phyloP scores from a whole-genome alignment of 2,329 filamentous ascomycete genomes.

The Claviceps quebecensis region DNA sequence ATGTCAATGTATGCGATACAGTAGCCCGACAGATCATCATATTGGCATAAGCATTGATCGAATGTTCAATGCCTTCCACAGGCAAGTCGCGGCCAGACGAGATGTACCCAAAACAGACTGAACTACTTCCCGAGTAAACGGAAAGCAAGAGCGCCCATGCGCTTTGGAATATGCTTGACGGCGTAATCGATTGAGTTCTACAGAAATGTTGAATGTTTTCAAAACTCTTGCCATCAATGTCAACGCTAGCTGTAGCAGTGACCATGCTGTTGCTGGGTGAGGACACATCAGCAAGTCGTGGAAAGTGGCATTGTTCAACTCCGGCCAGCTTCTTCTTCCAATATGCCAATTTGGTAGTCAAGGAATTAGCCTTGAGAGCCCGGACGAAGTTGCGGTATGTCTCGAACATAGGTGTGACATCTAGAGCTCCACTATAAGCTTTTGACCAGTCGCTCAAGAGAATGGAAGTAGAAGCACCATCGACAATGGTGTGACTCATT shows the following conservation, averaged over 20 bases:
- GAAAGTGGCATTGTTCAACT: constrained; percentile 8
- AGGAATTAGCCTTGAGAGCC: constrained; percentile 1
- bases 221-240: neutral
- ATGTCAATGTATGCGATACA: constrained; percentile 17
- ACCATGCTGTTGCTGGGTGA: neutral
- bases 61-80: constrained; percentile 1
- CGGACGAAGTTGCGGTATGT: constrained; percentile 3
- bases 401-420: neutral
- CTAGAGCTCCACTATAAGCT: constrained; percentile 1
- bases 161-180: constrained; percentile 3
- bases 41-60: constrained; percentile 3
- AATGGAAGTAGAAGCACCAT: constrained; percentile 16
- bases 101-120: constrained; percentile 3
- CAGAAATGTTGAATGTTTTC: constrained; percentile 18
- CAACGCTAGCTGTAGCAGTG: neutral
- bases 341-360: constrained; percentile 3
- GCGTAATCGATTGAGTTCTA: constrained; percentile 17
- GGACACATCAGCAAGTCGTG: neutral
- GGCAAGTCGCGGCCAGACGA: constrained; percentile 1
- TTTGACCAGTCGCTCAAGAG: constrained; percentile 4
- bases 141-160: constrained; percentile 8
- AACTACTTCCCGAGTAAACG: constrained; percentile 1
- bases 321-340: constrained; percentile 7
- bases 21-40: constrained; percentile 1
- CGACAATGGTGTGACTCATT: constrained; percentile 21